Evolutionary conservation across 2,329 filamentous ascomycete species (phyloP).

Genomic region (Diaporthe eres): DNA sequence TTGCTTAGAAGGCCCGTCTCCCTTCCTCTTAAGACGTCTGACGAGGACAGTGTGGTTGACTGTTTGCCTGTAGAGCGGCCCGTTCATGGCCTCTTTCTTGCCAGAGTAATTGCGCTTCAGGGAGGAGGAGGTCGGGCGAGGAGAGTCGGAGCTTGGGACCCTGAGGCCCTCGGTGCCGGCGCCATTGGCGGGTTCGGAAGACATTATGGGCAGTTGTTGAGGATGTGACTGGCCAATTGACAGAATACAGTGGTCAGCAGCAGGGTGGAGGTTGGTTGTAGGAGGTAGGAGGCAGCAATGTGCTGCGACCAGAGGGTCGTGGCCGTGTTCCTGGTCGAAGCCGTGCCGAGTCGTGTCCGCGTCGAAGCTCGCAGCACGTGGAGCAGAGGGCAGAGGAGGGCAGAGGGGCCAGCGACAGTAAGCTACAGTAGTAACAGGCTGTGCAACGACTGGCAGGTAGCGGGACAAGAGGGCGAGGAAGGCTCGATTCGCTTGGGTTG

Average conservation of each 20-base stretch:
- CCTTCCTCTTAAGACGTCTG: conserved; percentile 72
- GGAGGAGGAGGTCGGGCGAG: conserved; percentile 30
- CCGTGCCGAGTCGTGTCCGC: conserved; percentile 21
- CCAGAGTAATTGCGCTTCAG: conserved; percentile 49
- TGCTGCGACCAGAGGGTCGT: conserved; percentile 24
- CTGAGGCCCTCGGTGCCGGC: conserved; percentile 32
- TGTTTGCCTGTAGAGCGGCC: conserved; percentile 71
- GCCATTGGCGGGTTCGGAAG: conserved; percentile 35
- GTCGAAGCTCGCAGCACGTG: conserved; percentile 22
- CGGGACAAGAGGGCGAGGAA: neutral
- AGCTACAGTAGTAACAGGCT: neutral
- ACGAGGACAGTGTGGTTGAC: conserved; percentile 68
- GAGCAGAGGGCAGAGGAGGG: conserved; percentile 15
- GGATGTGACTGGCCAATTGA: conserved; percentile 21
- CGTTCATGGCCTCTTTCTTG: conserved; percentile 64
- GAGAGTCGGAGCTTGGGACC: conserved; percentile 35
- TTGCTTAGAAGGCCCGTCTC: conserved; percentile 72
- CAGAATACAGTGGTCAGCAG: neutral
- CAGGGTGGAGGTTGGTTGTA: neutral
- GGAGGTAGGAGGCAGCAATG: conserved; percentile 16
- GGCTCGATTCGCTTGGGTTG: conserved; percentile 1
- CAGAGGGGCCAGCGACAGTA: conserved; percentile 2
- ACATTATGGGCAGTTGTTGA: conserved; percentile 35
- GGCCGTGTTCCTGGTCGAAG: neutral
- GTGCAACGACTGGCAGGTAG: neutral